Evolutionary conservation across 169 alveolate genomes (phyloP).

Genomic region (Babesia ovata): DNA sequence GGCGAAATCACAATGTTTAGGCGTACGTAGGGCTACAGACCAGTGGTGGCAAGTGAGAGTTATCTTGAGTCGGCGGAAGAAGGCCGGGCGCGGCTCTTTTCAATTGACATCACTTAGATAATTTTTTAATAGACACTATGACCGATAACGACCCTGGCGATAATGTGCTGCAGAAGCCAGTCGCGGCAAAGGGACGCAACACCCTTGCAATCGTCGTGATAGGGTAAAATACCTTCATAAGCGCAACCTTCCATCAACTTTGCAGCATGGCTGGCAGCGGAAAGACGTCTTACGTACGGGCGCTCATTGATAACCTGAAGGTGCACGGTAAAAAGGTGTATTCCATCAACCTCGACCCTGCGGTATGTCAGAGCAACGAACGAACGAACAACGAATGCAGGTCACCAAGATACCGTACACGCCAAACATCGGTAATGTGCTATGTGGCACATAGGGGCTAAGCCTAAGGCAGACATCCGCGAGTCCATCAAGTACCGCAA

Average conservation of each 20-base stretch:
- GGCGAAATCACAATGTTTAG: conserved; percentile 13
- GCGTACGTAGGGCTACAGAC: conserved; percentile 54
- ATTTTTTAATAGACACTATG: neutral
- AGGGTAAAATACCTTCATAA: conserved; percentile 33
- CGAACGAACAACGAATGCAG: conserved; percentile 43
- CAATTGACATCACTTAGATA: neutral
- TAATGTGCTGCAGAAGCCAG: conserved; percentile 50
- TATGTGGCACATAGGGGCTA: neutral
- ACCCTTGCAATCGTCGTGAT: conserved; percentile 69
- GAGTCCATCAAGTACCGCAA: conserved; percentile 95
- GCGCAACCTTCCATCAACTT: conserved; percentile 9
- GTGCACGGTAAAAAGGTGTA: conserved; percentile 87
- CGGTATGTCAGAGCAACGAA: conserved; percentile 85
- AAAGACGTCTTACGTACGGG: conserved; percentile 91
- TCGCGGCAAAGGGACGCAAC: conserved; percentile 69
- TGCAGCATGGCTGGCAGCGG: conserved; percentile 95
- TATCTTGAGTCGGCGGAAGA: neutral
- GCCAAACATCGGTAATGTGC: conserved; percentile 64
- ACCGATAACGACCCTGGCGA: neutral
- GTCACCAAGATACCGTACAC: conserved; percentile 61
- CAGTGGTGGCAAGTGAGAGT: conserved; percentile 21
- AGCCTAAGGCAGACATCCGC: conserved; percentile 85
- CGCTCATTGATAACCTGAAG: conserved; percentile 75
- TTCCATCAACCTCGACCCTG: conserved; percentile 97
- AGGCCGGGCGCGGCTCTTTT: neutral